Percentiles rank a stretch among this genome's conserved stretches.
Conservation (phyloP, 139 green algal species). For the Tetradesmus obliquus region DNA sequence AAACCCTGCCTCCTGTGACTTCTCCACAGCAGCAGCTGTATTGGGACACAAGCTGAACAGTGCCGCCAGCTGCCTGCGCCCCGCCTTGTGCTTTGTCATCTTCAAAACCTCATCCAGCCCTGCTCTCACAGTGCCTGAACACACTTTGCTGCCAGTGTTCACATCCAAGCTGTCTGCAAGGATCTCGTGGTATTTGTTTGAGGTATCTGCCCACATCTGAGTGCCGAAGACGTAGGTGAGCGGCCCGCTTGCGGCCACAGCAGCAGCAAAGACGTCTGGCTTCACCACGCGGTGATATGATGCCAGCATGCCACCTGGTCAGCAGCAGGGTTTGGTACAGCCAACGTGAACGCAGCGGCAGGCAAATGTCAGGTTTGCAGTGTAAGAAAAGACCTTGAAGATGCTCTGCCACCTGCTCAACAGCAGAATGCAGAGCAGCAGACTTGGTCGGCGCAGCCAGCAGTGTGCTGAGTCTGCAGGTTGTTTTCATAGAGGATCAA, state of each 20-base stretch:
- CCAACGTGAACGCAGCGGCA: neutral
- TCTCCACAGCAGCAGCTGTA: neutral
- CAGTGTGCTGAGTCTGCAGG: too few species aligned
- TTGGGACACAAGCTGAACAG: neutral
- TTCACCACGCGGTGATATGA: slow-evolving; percentile 20
- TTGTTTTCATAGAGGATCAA: too few species aligned
- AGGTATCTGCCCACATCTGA: neutral
- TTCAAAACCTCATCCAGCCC: neutral
- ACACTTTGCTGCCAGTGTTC: neutral
- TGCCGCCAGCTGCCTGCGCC: neutral
- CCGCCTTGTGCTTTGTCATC: neutral
- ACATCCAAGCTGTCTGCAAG: neutral
- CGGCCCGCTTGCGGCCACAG: slow-evolving; percentile 9
- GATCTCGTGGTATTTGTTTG: neutral
- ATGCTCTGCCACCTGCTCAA: too few species aligned
- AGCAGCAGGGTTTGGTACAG: neutral
- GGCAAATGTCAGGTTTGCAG: too few species aligned
- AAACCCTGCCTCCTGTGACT: neutral
- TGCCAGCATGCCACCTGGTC: slow-evolving; percentile 21
- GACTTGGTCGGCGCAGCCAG: too few species aligned
- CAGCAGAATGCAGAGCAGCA: too few species aligned
- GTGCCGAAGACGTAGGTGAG: slow-evolving; percentile 14
- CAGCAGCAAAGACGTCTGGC: slow-evolving; percentile 22
- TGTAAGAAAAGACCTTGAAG: neutral
- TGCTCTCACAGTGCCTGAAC: neutral